Conservation (phyloP, 768 basidiomycete species). For the Rhizopogon rudus region DNA sequence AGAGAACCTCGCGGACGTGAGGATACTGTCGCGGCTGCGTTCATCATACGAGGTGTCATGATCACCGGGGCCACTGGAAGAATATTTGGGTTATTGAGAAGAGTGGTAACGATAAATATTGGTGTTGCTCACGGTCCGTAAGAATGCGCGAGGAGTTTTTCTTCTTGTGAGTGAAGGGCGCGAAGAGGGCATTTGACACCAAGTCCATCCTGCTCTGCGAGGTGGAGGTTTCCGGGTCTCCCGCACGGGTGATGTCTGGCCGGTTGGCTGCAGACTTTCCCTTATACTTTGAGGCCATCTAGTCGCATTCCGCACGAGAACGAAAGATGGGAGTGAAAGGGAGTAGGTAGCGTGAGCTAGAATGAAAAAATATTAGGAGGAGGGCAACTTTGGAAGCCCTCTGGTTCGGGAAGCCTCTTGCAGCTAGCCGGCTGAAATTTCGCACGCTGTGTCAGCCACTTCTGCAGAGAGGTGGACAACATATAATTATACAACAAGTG, state of each 20-base stretch:
- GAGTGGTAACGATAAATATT: neutral
- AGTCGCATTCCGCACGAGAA: constrained; percentile 12
- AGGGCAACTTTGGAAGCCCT: neutral
- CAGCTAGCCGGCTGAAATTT: neutral
- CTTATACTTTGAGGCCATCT: constrained; percentile 12
- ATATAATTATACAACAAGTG: neutral
- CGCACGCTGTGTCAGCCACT: neutral
- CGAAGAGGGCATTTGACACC: constrained; percentile 66
- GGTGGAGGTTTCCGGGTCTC: constrained; percentile 33
- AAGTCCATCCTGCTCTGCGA: constrained; percentile 47
- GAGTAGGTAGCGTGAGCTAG: neutral
- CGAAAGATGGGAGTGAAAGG: constrained; percentile 2
- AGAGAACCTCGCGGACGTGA: constrained; percentile 36
- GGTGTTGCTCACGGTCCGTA: constrained; percentile 56
- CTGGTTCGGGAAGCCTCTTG: neutral
- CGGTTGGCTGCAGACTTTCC: constrained; percentile 16
- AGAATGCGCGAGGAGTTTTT: constrained; percentile 68
- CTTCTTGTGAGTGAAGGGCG: constrained; percentile 57
- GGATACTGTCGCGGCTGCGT: constrained; percentile 63
- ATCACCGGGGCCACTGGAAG: constrained; percentile 76
- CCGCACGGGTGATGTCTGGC: constrained; percentile 35
- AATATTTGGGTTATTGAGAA: constrained; percentile 3
- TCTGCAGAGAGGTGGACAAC: neutral
- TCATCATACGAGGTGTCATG: constrained; percentile 85
- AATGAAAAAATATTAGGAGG: neutral